Conservation (phyloP, 192 early-diverging fungal species). For the Phlyctochytrium arcticum region DNA sequence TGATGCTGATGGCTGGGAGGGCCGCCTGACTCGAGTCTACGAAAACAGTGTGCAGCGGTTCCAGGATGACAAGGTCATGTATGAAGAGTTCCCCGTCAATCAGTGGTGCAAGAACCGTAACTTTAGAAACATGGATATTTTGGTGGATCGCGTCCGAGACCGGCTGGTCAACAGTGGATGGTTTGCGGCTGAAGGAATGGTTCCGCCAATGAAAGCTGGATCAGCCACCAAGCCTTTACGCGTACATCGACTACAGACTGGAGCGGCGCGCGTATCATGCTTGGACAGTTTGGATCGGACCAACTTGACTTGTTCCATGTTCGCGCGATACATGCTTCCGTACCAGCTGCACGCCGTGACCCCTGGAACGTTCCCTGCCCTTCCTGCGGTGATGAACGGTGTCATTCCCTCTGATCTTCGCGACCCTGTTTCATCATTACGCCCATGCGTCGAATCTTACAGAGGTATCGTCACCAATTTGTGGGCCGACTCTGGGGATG, state of each 20-base stretch:
- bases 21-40: slow-evolving; percentile 39
- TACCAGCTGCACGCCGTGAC: slow-evolving; percentile 43
- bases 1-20: slow-evolving; percentile 47
- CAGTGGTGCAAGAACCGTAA: slow-evolving; percentile 52
- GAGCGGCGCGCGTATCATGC: slow-evolving; percentile 44
- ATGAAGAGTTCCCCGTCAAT: slow-evolving; percentile 53
- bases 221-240: slow-evolving; percentile 4
- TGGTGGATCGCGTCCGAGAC: slow-evolving; percentile 44
- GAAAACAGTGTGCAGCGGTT: slow-evolving; percentile 36
- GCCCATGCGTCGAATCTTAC: slow-evolving; percentile 23
- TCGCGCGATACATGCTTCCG: slow-evolving; percentile 45
- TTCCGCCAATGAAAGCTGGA: slow-evolving; percentile 21
- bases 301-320: slow-evolving; percentile 48
- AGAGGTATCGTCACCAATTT: slow-evolving; percentile 30
- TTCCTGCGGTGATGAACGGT: slow-evolving; percentile 24
- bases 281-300: slow-evolving; percentile 55
- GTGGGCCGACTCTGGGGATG: slow-evolving; percentile 56
- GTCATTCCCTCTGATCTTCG: slow-evolving; percentile 30
- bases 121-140: slow-evolving; percentile 49
- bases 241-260: slow-evolving; percentile 42
- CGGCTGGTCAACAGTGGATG: slow-evolving; percentile 40
- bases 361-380: slow-evolving; percentile 8
- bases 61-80: slow-evolving; percentile 35
- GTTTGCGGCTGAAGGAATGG: slow-evolving; percentile 45
- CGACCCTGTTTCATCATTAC: slow-evolving; percentile 26